Base-by-base conservation (phyloP, 139 green algal species). In the Chlamydomonas asymmetrica region DNA sequence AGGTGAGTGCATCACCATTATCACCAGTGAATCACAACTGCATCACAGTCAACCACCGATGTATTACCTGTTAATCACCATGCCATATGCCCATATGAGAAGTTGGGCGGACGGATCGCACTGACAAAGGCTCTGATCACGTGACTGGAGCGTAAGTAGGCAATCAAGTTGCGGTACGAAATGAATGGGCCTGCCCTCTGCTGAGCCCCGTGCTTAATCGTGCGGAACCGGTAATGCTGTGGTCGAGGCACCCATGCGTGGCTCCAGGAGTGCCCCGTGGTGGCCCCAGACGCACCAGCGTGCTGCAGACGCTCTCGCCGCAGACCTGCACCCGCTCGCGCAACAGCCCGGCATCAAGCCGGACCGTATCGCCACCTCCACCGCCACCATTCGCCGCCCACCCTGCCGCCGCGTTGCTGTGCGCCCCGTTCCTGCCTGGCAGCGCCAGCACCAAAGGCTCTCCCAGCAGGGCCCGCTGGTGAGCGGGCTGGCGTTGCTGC, bases 281-380 rank as follows among this genome's bases (percentile, higher is more conserved):
- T 41, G 38, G 31, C 54, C 67, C 25, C 52, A 41, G 56, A 8
- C 10, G 54, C 70, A 82, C 69, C 41, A 86, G 3, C 20, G 66
- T 59, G 29, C 54, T 63, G 59, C 82, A 89, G 25, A 89, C 80
- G 13, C 23, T 65, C 60, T 89, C 80, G 25, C 84, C 84, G 71
- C 84, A 90, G 40, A 90, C 79, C 27, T 66, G 63, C 41, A 85
- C 80, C 40, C 72, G 50, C 72, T 85, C 63, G 76, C 61, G 5
- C 32, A 2, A 27, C 35, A 52, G 38, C 18, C 62, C 63, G 2
- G 63, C 48, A 16, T 79, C 73, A 29, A 78, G 35, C 34, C 72
- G 61, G 23, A 78, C 61, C 23, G 43, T 6, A 29, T 70, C 37
- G n/a, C 27, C 25, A 7, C 4, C 32, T 16, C 49, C 66, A 73